Conservation (phyloP, 371 early-diverging fungal species). For the Dinochytrium kinnereticum region DNA sequence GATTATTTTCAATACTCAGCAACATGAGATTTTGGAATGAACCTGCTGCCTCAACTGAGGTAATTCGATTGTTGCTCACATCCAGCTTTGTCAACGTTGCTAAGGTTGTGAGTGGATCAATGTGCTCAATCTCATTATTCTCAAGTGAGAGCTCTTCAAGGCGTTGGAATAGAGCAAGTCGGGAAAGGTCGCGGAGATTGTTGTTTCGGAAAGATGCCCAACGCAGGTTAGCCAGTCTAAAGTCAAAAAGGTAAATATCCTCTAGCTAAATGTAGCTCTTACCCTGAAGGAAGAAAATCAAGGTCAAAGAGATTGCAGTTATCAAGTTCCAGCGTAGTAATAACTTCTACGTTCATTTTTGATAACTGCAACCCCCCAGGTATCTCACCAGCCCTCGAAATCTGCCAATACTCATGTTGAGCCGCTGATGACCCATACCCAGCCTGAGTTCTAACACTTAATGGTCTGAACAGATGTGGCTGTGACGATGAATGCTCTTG, state of each 20-base stretch:
- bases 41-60: slow-evolving; percentile 37
- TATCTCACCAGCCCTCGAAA: background rate
- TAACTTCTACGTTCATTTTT: slow-evolving; percentile 34
- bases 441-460: slow-evolving; percentile 49
- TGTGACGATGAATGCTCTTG: slow-evolving; percentile 46
- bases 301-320: slow-evolving; percentile 49
- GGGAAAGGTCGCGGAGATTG: slow-evolving; percentile 47
- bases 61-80: slow-evolving; percentile 52
- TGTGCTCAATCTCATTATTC: slow-evolving; percentile 52
- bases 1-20: slow-evolving; percentile 55
- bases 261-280: background rate
- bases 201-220: slow-evolving; percentile 61
- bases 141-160: slow-evolving; percentile 57
- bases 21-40: slow-evolving; percentile 51
- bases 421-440: slow-evolving; percentile 53
- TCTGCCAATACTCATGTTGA: slow-evolving; percentile 47
- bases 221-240: slow-evolving; percentile 43
- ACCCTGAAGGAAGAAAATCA: slow-evolving; percentile 44
- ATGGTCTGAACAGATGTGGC: slow-evolving; percentile 52
- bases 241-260: background rate
- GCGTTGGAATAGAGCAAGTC: slow-evolving; percentile 38
- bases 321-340: slow-evolving; percentile 59
- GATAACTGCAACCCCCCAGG: background rate
- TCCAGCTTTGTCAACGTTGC: slow-evolving; percentile 51
- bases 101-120: slow-evolving; percentile 49